Evolutionary conservation across 257 asterid genomes (phyloP).

Genomic region (Nicotiana attenuata): DNA sequence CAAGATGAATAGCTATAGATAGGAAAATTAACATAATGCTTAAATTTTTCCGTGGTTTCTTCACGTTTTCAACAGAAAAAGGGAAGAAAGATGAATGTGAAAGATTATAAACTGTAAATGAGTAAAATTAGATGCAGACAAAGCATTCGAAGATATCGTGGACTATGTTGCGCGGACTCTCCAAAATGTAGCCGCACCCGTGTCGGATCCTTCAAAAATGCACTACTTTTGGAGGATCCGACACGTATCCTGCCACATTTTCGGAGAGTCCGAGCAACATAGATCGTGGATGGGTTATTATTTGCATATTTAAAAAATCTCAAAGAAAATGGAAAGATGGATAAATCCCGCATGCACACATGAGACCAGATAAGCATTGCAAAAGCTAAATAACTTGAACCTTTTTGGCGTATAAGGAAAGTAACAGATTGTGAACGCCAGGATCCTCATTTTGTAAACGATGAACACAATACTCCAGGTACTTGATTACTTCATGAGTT

Average conservation of each 20-base stretch:
- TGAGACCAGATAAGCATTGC: conserved; percentile 15
- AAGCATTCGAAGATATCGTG: background rate
- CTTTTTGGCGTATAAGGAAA: conserved; percentile 87
- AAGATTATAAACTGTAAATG: background rate
- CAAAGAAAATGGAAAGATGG: conserved; percentile 6
- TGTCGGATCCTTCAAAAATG: too few species aligned
- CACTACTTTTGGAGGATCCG: too few species aligned
- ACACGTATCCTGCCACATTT: too few species aligned
- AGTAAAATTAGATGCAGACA: background rate
- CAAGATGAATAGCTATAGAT: background rate
- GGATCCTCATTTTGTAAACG: conserved; percentile 97
- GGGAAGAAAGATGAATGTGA: background rate
- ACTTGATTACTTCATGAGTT: conserved; percentile 95
- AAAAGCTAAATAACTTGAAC: conserved; percentile 33
- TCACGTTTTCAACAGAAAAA: background rate
- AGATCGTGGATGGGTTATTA: background rate
- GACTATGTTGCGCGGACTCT: too few species aligned
- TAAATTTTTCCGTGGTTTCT: background rate
- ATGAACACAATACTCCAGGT: conserved; percentile 86
- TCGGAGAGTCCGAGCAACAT: too few species aligned
- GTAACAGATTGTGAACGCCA: conserved; percentile 87
- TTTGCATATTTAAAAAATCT: background rate
- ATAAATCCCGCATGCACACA: conserved; percentile 6
- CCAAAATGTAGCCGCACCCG: too few species aligned
- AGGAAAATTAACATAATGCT: background rate